A percentile compares a stretch with the other conserved stretches of the same genome.
phyloP scores from a whole-genome alignment of 139 green algal genomes.

The Pseudopediastrum boryanum region DNA sequence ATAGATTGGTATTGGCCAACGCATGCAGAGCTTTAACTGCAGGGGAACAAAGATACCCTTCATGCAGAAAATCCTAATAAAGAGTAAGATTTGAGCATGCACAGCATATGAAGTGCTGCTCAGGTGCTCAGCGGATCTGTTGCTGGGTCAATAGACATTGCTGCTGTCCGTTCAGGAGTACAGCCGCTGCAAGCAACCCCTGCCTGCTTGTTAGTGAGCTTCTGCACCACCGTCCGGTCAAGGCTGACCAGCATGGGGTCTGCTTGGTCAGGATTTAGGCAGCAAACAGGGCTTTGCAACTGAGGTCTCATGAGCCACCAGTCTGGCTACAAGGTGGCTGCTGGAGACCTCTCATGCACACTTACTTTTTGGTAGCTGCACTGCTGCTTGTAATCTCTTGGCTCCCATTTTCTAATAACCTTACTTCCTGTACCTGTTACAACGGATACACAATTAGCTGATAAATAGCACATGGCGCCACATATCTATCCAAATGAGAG shows the following conservation, averaged over 20 bases:
- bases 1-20: no score
- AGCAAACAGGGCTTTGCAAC: background rate
- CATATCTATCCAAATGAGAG: background rate
- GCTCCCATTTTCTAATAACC: slow-evolving; percentile 32
- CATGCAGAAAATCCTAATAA: no score
- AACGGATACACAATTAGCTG: background rate
- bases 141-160: background rate
- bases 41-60: no score
- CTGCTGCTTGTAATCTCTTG: slow-evolving; percentile 47
- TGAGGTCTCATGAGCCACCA: background rate
- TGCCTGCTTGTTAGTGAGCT: background rate
- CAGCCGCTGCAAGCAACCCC: background rate
- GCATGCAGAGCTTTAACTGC: no score
- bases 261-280: background rate
- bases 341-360: background rate
- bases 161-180: background rate
- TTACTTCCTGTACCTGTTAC: slow-evolving; percentile 48
- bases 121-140: background rate
- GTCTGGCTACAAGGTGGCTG: background rate
- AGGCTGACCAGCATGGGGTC: background rate
- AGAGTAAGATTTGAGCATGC: no score
- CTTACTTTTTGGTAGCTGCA: slow-evolving; percentile 56
- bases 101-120: background rate
- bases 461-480: slow-evolving; percentile 13
- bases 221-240: background rate